Evolutionary conservation across 2,329 filamentous ascomycete genomes (phyloP).

Genomic region (Lasiodiplodia citricola): DNA sequence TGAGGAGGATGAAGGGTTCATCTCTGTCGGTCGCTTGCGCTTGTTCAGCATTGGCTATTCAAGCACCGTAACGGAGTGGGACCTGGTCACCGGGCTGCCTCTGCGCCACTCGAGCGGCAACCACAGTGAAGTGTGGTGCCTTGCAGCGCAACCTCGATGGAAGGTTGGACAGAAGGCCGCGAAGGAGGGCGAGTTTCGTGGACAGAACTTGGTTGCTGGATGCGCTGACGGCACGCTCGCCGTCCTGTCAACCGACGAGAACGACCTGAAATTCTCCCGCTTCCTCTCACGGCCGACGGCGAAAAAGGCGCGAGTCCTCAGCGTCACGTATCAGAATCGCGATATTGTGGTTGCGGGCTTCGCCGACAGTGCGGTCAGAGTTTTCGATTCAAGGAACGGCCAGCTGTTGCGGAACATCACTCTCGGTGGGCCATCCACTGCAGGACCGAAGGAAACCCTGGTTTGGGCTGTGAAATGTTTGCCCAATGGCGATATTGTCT

Average conservation of each 20-base stretch:
- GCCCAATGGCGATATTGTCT: constrained; percentile 86
- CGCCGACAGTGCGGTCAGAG: constrained; percentile 92
- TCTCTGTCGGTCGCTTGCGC: constrained; percentile 73
- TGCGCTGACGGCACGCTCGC: constrained; percentile 91
- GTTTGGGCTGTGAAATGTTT: constrained; percentile 94
- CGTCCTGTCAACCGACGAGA: constrained; percentile 83
- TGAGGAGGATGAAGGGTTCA: constrained; percentile 67
- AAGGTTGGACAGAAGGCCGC: constrained; percentile 35
- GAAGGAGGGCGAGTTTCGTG: constrained; percentile 31
- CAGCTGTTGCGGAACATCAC: constrained; percentile 81
- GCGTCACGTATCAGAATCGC: constrained; percentile 85
- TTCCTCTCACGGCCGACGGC: constrained; percentile 76
- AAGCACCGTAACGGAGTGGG: constrained; percentile 92
- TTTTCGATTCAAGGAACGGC: constrained; percentile 84
- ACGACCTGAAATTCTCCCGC: constrained; percentile 79
- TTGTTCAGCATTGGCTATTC: constrained; percentile 98
- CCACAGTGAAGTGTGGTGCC: constrained; percentile 96
- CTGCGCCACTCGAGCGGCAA: constrained; percentile 86
- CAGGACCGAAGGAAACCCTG: constrained; percentile 82
- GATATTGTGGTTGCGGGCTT: constrained; percentile 87
- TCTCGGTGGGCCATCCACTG: constrained; percentile 76
- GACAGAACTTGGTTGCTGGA: constrained; percentile 76
- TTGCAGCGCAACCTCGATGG: constrained; percentile 79
- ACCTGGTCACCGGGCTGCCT: constrained; percentile 78
- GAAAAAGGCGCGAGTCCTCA: constrained; percentile 88